phyloP scores from a whole-genome alignment of 495 filamentous ascomycete genomes.

The Acidiella bohemica region DNA sequence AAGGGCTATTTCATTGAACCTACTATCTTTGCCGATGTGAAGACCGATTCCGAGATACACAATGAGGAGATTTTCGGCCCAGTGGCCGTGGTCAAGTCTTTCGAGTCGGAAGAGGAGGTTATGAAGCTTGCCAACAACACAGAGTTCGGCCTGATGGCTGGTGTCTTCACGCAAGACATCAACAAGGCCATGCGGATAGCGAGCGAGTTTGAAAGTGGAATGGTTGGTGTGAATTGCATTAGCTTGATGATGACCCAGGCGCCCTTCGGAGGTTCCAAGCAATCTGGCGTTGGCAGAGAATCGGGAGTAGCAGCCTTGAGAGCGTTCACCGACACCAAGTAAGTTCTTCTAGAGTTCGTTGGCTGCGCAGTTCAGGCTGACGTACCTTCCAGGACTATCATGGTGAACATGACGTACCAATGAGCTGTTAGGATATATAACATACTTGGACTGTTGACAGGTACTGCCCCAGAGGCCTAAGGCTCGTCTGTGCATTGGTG shows the following conservation, averaged over 20 bases:
- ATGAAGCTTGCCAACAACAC: constrained; percentile 35
- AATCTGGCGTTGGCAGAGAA: constrained; percentile 37
- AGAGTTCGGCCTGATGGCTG: constrained; percentile 31
- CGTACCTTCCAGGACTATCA: background rate
- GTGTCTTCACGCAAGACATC: constrained; percentile 10
- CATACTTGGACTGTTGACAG: no score
- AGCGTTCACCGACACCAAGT: constrained; percentile 33
- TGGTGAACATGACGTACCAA: background rate
- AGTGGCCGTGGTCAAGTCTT: constrained; percentile 32
- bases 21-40: constrained; percentile 34
- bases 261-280: constrained; percentile 41
- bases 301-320: constrained; percentile 32
- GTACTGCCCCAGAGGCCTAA: no score
- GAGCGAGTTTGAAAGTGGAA: background rate
- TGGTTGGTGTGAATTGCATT: constrained; percentile 6
- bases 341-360: background rate
- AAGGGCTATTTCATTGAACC: constrained; percentile 35
- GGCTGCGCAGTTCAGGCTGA: background rate
- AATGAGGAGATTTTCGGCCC: constrained; percentile 43
- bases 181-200: constrained; percentile 4
- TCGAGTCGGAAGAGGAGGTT: constrained; percentile 40
- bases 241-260: constrained; percentile 21
- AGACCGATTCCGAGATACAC: constrained; percentile 28
- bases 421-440: no score
- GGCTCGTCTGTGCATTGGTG: no score